These are phyloP conservation scores for Tuber brumale DNA, from an alignment of 495 filamentous ascomycete species.

Conservation along the genomic window DNA sequence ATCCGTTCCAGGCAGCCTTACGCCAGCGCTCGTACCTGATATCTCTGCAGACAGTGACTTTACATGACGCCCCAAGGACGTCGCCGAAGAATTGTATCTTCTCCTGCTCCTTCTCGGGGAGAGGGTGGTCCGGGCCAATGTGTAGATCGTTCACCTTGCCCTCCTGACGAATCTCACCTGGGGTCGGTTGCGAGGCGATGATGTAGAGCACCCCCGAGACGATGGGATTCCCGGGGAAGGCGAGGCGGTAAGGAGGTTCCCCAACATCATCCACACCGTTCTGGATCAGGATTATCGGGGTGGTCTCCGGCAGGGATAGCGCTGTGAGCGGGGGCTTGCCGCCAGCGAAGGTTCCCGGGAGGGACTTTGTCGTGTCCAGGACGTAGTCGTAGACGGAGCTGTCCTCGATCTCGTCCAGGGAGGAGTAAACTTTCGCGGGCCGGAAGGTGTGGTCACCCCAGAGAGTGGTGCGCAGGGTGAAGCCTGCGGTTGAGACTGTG, in stretches of 20 bases:
- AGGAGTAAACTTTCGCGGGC: constrained; percentile 18
- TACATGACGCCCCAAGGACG: constrained; percentile 44
- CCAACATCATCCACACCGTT: constrained; percentile 62
- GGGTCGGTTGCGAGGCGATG: constrained; percentile 47
- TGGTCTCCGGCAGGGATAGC: constrained; percentile 49
- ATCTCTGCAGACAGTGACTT: constrained; percentile 41
- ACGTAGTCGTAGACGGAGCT: constrained; percentile 52
- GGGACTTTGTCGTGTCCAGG: constrained; percentile 55
- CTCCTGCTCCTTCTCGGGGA: constrained; percentile 20
- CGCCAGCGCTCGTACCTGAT: constrained; percentile 47
- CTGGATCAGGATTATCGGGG: constrained; percentile 54
- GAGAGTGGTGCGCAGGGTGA: constrained; percentile 14
- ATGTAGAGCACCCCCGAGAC: constrained; percentile 53
- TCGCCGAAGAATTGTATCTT: constrained; percentile 42
- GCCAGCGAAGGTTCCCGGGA: constrained; percentile 47
- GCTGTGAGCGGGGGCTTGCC: constrained; percentile 47
- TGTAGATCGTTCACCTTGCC: constrained; percentile 42
- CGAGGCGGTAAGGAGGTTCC: constrained; percentile 49
- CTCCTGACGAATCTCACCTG: constrained; percentile 48
- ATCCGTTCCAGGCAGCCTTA: constrained; percentile 51
- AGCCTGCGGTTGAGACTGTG: constrained; percentile 21
- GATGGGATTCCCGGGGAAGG: constrained; percentile 51
- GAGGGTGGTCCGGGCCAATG: constrained; percentile 46
- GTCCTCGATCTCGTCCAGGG: constrained; percentile 7
- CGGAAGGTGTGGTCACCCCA: constrained; percentile 25